A percentile compares a stretch with the other conserved stretches of the same genome.
Evolutionary conservation across 768 basidiomycete genomes (phyloP).

Genomic region (Podaxis sp.): DNA sequence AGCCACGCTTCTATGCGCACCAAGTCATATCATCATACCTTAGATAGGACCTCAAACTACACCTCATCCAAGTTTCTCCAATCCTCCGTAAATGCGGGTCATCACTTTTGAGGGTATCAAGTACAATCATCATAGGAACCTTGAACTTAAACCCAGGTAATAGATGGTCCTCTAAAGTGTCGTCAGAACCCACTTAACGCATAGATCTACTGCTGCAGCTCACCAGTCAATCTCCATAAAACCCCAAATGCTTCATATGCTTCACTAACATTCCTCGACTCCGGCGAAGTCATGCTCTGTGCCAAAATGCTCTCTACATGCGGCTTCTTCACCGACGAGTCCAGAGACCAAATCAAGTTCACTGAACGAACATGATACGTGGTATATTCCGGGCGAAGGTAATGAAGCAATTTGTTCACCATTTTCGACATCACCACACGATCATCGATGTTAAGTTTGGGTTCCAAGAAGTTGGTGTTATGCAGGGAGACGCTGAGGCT

Average conservation of each 20-base stretch:
- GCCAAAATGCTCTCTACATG: conserved; percentile 82
- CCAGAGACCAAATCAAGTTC: conserved; percentile 78
- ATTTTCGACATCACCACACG: conserved; percentile 56
- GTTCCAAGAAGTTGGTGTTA: conserved; percentile 45
- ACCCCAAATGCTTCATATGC: conserved; percentile 89
- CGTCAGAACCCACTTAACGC: conserved; percentile 1
- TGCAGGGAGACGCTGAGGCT: conserved; percentile 56
- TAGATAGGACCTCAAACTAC: conserved; percentile 86
- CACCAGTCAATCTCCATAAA: conserved; percentile 88
- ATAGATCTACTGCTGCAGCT: conserved; percentile 16
- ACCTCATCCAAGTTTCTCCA: conserved; percentile 97
- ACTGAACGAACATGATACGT: conserved; percentile 82
- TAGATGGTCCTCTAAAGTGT: conserved; percentile 65
- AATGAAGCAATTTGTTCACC: conserved; percentile 67
- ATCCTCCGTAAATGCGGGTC: conserved; percentile 73
- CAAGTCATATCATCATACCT: conserved; percentile 47
- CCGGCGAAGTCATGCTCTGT: conserved; percentile 60
- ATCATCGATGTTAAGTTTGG: conserved; percentile 53
- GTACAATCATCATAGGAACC: conserved; percentile 81
- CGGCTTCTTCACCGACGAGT: conserved; percentile 49
- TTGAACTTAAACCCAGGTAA: conserved; percentile 83
- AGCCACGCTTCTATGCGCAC: neutral
- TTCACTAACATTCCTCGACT: conserved; percentile 44
- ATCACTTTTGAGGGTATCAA: conserved; percentile 78
- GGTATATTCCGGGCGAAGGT: conserved; percentile 63